Conservation (phyloP, 208 protist genomes). For the Strigomonas culicis region DNA sequence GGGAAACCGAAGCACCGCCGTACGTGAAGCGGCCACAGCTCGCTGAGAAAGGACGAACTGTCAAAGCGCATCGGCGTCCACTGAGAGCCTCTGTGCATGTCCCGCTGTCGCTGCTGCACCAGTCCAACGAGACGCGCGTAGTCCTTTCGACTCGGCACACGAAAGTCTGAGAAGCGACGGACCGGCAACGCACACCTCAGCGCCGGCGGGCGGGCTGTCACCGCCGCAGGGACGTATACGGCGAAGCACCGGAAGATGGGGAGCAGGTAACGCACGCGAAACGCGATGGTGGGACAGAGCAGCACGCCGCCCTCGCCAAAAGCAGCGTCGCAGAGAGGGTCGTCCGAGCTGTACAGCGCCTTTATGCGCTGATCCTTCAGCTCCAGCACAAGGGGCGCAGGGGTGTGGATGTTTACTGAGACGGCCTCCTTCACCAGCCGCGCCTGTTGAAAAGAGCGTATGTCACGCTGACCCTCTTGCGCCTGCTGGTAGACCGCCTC, state of each 20-base stretch:
- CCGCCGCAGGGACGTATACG: conserved; percentile 57
- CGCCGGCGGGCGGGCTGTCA: conserved; percentile 27
- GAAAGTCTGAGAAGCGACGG: conserved; percentile 22
- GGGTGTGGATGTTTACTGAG: too few relatives aligned
- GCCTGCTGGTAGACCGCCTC: too few relatives aligned
- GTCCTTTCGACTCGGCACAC: conserved; percentile 16
- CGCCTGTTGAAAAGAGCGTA: too few relatives aligned
- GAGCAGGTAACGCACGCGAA: conserved; percentile 28
- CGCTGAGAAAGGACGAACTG: conserved; percentile 39
- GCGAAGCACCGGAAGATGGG: conserved; percentile 46
- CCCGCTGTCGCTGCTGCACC: conserved; percentile 15
- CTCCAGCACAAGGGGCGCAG: too few relatives aligned
- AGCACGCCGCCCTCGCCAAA: too few relatives aligned
- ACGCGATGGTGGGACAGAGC: conserved; percentile 40
- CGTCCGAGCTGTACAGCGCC: too few relatives aligned
- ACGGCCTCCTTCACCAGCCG: too few relatives aligned
- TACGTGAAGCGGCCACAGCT: conserved; percentile 74
- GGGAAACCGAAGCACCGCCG: conserved; percentile 91
- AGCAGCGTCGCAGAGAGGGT: too few relatives aligned
- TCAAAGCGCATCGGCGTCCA: conserved; percentile 37
- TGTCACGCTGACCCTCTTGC: too few relatives aligned
- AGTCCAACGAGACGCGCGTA: conserved; percentile 38
- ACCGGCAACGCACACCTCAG: conserved; percentile 51
- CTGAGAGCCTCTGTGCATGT: not conserved
- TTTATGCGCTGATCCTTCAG: too few relatives aligned